Base-by-base conservation (phyloP, 2,329 filamentous ascomycete species). In the Fusarium floridanum region DNA sequence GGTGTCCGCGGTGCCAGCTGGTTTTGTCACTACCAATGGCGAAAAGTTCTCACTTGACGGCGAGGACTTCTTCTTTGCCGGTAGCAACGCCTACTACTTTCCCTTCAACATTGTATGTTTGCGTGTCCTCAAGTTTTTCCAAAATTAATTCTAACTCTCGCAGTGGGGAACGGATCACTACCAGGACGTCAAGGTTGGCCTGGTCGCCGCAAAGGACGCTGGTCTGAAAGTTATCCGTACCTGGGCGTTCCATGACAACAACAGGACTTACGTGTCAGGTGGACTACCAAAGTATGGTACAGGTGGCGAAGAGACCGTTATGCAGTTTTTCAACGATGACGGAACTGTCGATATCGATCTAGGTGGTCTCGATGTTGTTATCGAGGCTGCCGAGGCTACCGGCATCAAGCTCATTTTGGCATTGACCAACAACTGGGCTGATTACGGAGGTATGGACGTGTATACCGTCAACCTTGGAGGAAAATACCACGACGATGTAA, bases 171-270 rank as follows among this genome's bases (percentile, higher is more conserved):
- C 39, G 0, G 69, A 75, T 4, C 68, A 76, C 20, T 82, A 86
- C 78, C 79, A 83, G 4, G 86, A 89, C 73, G 83, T 86, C 55
- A 84, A 86, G 39, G 82, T 82, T 37, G 86, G 86, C 24, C 78
- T 88, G 63, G 80, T 74, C 8, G 86, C 85, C 22, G 86, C 85
- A 53, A 85, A 85, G 71, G 81, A 84, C 6, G 86, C 86, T 10
- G 86, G 87, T 4, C 79, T 89, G 22, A 87, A 84, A 60, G 88
- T 90, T 6, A 85, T 90, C 77, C 85, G 88, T 29, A 89, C 88
- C 10, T 90, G 88, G 88, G 88, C 87, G 17, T 90, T 89, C 83
- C 88, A 89, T 75, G 88, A 90, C 79, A 87, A 86, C 76, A 90
- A 90, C 76, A 81, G 80, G 27, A 89, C 87, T 0, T 86, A 84